phyloP scores from a whole-genome alignment of 371 early-diverging fungal species.

The Lichtheimia ornata region DNA sequence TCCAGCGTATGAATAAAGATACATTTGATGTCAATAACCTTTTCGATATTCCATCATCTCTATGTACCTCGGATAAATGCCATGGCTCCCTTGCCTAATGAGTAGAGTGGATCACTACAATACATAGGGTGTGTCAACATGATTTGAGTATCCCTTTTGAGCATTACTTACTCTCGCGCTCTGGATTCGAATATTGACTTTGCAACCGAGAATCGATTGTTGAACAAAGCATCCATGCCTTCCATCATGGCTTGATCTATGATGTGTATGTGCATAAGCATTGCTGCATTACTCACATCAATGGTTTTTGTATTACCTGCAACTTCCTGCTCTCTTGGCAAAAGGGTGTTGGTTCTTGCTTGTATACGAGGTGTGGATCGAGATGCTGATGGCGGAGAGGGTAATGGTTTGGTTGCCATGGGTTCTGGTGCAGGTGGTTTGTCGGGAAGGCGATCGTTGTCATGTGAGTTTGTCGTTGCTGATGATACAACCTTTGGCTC shows the following conservation, averaged over 20 bases:
- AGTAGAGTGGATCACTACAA: conserved; percentile 40
- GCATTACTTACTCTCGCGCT: conserved; percentile 30
- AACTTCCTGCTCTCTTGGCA: conserved; percentile 10
- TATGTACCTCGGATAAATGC: conserved; percentile 46
- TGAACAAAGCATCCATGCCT: conserved; percentile 54
- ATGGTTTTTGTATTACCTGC: conserved; percentile 3
- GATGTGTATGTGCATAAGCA: background rate
- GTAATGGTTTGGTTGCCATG: conserved; percentile 3
- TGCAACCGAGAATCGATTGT: conserved; percentile 58
- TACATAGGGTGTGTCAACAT: background rate
- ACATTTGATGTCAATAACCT: too few species aligned
- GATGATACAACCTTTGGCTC: background rate
- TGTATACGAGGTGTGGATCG: background rate
- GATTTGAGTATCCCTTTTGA: background rate
- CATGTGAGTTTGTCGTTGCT: background rate
- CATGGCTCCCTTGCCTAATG: conserved; percentile 43
- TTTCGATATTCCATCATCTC: background rate
- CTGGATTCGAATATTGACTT: conserved; percentile 31
- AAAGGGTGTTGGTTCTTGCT: background rate
- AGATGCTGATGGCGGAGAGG: background rate
- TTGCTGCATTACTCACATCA: background rate
- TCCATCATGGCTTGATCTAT: conserved; percentile 52
- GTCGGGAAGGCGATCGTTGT: background rate
- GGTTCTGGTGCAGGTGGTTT: conserved; percentile 5
- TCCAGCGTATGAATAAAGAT: too few species aligned